Base-by-base conservation (phyloP, 768 basidiomycete species). In the Phallus indusiatus region DNA sequence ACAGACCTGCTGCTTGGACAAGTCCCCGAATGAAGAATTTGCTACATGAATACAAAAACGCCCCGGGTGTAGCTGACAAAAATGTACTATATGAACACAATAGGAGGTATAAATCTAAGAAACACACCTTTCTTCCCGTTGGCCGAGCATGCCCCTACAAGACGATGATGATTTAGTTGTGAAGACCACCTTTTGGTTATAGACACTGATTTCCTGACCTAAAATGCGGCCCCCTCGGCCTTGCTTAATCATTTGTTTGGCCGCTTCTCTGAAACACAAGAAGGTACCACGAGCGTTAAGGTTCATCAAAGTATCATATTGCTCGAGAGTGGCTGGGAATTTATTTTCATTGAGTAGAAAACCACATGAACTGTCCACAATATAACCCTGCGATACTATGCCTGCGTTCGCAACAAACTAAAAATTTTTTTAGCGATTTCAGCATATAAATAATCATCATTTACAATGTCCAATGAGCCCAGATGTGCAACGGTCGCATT, bases 211-310 rank as follows among this genome's bases (percentile, higher is more conserved):
- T 28, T 28, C 28, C 28, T 28, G 6, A 58, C 61, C 64, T 17
- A 65, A 57, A 12, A 62, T 47, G 7, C 64, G 52, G 16, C 63
- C 63, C 14, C 61, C 61, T 14, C 50, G 52, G 33, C 61, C 65
- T 42, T 71, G 65, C 18, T 36, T 50, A 9, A 67, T 53, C 68
- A 70, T 67, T 16, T 65, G 62, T 47, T 55, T 21, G 21, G 63
- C 70, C 7, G 61, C 64, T 14, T 61, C 60, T 46, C 64, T 65
- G 60, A 62, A 70, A 47, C 61, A 69, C 18, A 61, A n/a, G 21
- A 28, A 28, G 2, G 75, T 70, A 36, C 82, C 83, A 57, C 79
- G 76, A 60, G 76, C 73, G 63, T 86, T 85, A 63, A 85, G 70
- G 6, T 74, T 70, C 61, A 78, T 69, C 8, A 69, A 37, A 66